Base-by-base conservation (phyloP, 257 asterid species). In the Ophiorrhiza pumila region DNA sequence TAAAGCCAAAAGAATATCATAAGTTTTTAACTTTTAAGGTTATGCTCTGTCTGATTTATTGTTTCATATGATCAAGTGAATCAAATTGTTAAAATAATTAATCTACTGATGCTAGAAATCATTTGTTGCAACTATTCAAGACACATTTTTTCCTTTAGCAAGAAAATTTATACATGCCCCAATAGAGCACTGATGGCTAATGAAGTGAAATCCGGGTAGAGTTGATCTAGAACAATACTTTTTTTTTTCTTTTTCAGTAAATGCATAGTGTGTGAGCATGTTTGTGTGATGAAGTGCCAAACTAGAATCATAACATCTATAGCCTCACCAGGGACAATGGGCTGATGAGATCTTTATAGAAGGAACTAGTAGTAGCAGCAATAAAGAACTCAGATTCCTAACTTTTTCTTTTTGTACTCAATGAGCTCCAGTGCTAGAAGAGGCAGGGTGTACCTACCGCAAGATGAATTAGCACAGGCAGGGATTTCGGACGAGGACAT, bases 381-480 rank as follows among this genome's bases (percentile, higher is more conserved):
- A 12, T 22, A 9, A 11, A 0, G 6, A 20, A 32, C 66, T 37
- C 49, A 25, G 22, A 42, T 69, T 69, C 23, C 53, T 55, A 10
- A 11, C n/a, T 1, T 35, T 15, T 71, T 63, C 59, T 64, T 53
- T 53, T 4, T 68, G 6, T 27, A 53, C 52, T 34, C 71, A 59
- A 47, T 75, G 67, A 73, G 60, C 60, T 80, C 35, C 72, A 95
- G 99, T 85, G 94, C 99, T 8, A 83, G 96, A 69, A 86, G 99
- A 56, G 99, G 98, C 79, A 80, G 99, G 80, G 76, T 95, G 58
- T 95, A 95, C 80, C 86, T 95, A 18, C 99, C 99, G 62, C 98
- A 89, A 83, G 98, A 95, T 71, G 99, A 95, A 81, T 65, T 95
- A 69, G 95, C 97, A 17, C 94, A 85, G 70, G 98, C 96, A 6